These are phyloP conservation scores for Bolboschoenus planiculmis DNA, from an alignment of 176 grass and related monocot species.

Conservation along the genomic window DNA sequence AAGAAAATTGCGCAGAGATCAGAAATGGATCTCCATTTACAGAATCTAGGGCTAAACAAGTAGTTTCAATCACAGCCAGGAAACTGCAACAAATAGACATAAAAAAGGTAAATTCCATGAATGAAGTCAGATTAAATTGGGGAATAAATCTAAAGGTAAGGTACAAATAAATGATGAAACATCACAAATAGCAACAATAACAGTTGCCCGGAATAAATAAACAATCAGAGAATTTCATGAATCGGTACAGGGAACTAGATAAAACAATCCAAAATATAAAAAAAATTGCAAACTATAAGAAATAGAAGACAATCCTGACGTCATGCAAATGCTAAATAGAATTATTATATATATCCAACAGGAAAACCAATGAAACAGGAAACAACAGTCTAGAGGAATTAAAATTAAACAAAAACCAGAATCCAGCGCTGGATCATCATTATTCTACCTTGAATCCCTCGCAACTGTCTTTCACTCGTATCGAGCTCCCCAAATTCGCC, in stretches of 20 bases:
- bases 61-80: neutral
- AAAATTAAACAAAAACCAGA: neutral
- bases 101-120: neutral
- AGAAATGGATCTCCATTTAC: conserved; percentile 2
- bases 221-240: neutral
- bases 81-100: neutral
- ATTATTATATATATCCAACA: conserved; percentile 5
- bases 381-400: neutral
- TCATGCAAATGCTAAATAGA: conserved; percentile 2
- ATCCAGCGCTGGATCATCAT: neutral
- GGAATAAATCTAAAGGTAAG: neutral
- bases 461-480: neutral
- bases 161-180: neutral
- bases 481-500: neutral
- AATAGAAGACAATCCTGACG: neutral
- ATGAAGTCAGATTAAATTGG: neutral
- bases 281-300: neutral
- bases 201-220: neutral
- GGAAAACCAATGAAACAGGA: conserved; percentile 9
- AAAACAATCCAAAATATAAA: neutral
- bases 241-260: conserved; percentile 7
- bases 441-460: neutral
- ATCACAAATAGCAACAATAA: neutral
- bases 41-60: neutral
- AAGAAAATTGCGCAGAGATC: conserved; percentile 2